Conservation (phyloP, 371 early-diverging fungal genomes). For the Fennellomyces sp. region DNA sequence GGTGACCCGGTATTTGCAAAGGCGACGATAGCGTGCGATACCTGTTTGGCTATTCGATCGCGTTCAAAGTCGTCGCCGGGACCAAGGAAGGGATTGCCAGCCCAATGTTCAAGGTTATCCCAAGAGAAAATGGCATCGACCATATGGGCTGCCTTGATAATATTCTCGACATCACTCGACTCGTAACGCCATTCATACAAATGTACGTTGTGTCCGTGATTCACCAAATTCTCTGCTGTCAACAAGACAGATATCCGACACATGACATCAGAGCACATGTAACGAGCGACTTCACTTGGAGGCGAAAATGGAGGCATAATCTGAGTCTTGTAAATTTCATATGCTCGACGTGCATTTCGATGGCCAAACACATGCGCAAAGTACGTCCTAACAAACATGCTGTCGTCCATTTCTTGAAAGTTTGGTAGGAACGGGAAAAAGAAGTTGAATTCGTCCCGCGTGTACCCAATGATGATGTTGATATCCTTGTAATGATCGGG, state of each 20-base stretch:
- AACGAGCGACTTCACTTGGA: slow-evolving; percentile 35
- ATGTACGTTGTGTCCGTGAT: slow-evolving; percentile 25
- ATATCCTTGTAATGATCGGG: slow-evolving; percentile 22
- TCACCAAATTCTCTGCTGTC: slow-evolving; percentile 26
- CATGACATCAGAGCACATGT: slow-evolving; percentile 47
- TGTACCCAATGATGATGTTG: slow-evolving; percentile 36
- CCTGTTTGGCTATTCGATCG: slow-evolving; percentile 36
- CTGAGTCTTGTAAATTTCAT: slow-evolving; percentile 31
- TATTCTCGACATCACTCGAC: slow-evolving; percentile 33
- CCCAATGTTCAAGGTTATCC: slow-evolving; percentile 41
- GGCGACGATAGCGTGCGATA: slow-evolving; percentile 24
- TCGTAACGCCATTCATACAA: slow-evolving; percentile 44
- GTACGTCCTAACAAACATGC: slow-evolving; percentile 35
- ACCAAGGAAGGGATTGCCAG: slow-evolving; percentile 36
- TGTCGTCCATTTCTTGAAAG: slow-evolving; percentile 36
- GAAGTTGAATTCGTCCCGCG: slow-evolving; percentile 42
- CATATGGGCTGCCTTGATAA: slow-evolving; percentile 47
- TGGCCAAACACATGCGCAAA: slow-evolving; percentile 41
- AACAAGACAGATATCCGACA: slow-evolving; percentile 29
- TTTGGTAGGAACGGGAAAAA: slow-evolving; percentile 40
- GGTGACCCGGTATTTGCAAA: slow-evolving; percentile 24
- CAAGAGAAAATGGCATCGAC: slow-evolving; percentile 42
- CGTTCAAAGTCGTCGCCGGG: slow-evolving; percentile 35
- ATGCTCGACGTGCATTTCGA: slow-evolving; percentile 26
- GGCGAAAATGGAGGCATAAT: slow-evolving; percentile 34